Conservation (phyloP, 169 alveolate genomes). For the Plasmodium inui region DNA sequence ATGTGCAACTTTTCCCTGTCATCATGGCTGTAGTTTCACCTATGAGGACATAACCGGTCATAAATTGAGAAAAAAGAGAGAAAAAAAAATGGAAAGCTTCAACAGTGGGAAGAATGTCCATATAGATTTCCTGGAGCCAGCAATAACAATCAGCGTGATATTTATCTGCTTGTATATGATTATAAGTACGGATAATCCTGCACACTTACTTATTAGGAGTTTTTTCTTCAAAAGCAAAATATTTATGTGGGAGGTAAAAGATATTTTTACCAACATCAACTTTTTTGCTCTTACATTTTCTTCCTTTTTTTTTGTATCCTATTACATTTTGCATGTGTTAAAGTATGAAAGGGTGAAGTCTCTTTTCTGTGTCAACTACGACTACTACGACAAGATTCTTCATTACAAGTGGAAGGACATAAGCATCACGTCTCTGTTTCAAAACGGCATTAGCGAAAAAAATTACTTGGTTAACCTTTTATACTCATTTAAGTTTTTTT, state of each 20-base stretch:
- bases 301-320: slow-evolving; percentile 56
- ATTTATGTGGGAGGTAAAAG: slow-evolving; percentile 53
- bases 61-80: background rate
- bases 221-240: slow-evolving; percentile 32
- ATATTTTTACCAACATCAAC: slow-evolving; percentile 56
- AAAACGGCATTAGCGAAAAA: slow-evolving; percentile 54
- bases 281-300: slow-evolving; percentile 57
- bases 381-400: slow-evolving; percentile 36
- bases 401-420: slow-evolving; percentile 24
- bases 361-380: slow-evolving; percentile 55
- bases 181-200: slow-evolving; percentile 48
- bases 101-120: slow-evolving; percentile 2
- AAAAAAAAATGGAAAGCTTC: slow-evolving; percentile 27
- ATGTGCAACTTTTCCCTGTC: background rate
- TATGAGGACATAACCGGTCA: background rate
- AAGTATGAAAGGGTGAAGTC: slow-evolving; percentile 25
- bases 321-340: slow-evolving; percentile 35
- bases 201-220: slow-evolving; percentile 20
- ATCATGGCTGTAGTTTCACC: background rate
- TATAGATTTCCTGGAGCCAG: slow-evolving; percentile 43
- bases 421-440: slow-evolving; percentile 8
- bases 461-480: slow-evolving; percentile 56
- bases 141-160: slow-evolving; percentile 47
- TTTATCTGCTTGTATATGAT: slow-evolving; percentile 65
- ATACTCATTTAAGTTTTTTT: slow-evolving; percentile 41